Evolutionary conservation across 805 yeast genomes (phyloP).

Genomic region (Osmozyma mogii): DNA sequence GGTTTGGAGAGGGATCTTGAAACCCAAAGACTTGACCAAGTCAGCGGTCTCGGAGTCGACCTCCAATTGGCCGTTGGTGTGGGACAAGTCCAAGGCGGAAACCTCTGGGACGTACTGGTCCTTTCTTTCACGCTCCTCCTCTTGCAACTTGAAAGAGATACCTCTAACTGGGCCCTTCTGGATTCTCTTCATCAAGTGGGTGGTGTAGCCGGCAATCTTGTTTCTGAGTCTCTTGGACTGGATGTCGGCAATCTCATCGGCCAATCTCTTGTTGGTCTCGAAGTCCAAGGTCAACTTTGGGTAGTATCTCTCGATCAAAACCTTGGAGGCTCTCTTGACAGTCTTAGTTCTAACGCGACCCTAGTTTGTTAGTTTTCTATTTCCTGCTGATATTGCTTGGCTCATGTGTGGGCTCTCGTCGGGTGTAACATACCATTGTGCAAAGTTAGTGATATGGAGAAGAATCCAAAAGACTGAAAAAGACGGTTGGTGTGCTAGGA

Average conservation of each 20-base stretch:
- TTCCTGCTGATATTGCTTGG: not conserved
- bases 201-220: constrained; percentile 99
- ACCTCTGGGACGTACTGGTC: constrained; percentile 99
- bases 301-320: constrained; percentile 98
- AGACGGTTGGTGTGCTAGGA: constrained; percentile 4
- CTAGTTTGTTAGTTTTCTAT: constrained; percentile 36
- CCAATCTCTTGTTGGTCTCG: constrained; percentile 99
- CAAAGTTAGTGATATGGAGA: constrained; percentile 17
- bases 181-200: constrained; percentile 99
- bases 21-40: constrained; percentile 89
- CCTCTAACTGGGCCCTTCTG: constrained; percentile 99
- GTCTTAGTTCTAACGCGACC: constrained; percentile 99
- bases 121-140: constrained; percentile 99
- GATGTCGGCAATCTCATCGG: constrained; percentile 96
- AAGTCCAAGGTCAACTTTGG: constrained; percentile 99
- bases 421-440: constrained; percentile 25
- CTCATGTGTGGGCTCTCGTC: constrained; percentile 1
- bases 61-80: constrained; percentile 92
- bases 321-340: constrained; percentile 99
- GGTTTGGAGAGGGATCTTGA: constrained; percentile 76
- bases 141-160: constrained; percentile 99
- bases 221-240: constrained; percentile 99
- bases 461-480: constrained; percentile 6
- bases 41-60: constrained; percentile 96
- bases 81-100: constrained; percentile 97